Evolutionary conservation across 176 grass and related monocot genomes (phyloP), one percentile per base, ranked within the genome.

Genomic region (Hyparrhenia diplandra): DNA sequence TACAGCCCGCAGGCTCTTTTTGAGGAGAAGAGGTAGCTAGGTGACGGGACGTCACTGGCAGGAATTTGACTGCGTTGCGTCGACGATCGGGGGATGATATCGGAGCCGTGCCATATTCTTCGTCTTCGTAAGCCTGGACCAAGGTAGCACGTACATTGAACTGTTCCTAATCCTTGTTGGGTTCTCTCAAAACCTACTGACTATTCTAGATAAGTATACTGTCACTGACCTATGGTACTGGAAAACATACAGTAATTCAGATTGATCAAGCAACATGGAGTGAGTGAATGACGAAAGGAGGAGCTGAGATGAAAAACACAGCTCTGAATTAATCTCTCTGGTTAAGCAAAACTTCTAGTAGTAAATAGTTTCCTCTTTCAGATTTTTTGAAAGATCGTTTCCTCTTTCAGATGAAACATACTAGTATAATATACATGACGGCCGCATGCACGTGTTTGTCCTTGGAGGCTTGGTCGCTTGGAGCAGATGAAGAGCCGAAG

Each of bases 81-180:
- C 35, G 63, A 57, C 67, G 45, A 85, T 14, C 13, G n/a, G n/a
- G n/a, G n/a, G 14, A 28, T 3, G 51, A 40, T 47, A 52, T 20
- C 18, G 17, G 37, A 69, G 40, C 20, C 71, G 79, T 87, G 79
- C 67, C 49, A 43, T 68, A 68, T 68, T 66, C 80, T 83, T 87
- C 37, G 37, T 65, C 80, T 83, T 82, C 12, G 30, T 45, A 46
- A 13, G 24, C 16, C 23, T 78, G 29, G 45, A 83, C 45, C 35
- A 25, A 54, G 41, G 71, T 46, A 21, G 69, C 71, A 27, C 57
- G 23, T 60, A 31, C 42, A 23, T 81, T 69, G 54, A 81, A 81
- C 21, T 27, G 20, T 76, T 69, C 64, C 21, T 42, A 14, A 71
- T 89, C 82, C 54, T 54, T 84, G 28, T 67, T 46, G 14, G 41